Evolutionary conservation across 1,284 basidiomycete species (phyloP).

Genomic region (Boletellus dicymbophilus): DNA sequence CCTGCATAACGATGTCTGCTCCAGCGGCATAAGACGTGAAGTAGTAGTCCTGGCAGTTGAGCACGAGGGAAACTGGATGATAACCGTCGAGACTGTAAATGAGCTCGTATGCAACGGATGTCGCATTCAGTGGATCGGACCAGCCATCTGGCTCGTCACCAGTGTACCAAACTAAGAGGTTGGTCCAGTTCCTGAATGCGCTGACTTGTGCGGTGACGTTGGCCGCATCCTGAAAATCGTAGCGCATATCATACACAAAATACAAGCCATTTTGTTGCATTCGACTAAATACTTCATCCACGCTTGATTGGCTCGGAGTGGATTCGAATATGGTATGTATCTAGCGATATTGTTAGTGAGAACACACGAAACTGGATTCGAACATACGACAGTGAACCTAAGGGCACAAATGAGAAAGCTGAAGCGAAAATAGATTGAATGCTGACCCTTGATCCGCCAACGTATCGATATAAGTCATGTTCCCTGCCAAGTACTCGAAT

Average conservation of each 20-base stretch:
- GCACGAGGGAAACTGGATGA: slow-evolving; percentile 76
- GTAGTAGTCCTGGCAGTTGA: slow-evolving; percentile 75
- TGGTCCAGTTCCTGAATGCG: slow-evolving; percentile 61
- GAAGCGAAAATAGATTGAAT: neutral
- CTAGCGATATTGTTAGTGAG: slow-evolving; percentile 29
- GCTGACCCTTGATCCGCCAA: slow-evolving; percentile 64
- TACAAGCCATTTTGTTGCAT: slow-evolving; percentile 74
- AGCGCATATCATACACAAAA: slow-evolving; percentile 79
- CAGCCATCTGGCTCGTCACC: slow-evolving; percentile 77
- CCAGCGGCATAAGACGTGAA: slow-evolving; percentile 62
- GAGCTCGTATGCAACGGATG: slow-evolving; percentile 55
- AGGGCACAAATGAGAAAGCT: slow-evolving; percentile 4
- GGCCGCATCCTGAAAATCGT: slow-evolving; percentile 59
- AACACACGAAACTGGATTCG: neutral
- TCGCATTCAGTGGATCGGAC: slow-evolving; percentile 65
- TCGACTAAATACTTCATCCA: slow-evolving; percentile 51
- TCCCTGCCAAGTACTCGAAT: slow-evolving; percentile 60
- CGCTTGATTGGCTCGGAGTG: slow-evolving; percentile 51
- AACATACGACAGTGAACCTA: slow-evolving; percentile 36
- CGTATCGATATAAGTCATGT: slow-evolving; percentile 57
- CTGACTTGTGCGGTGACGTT: slow-evolving; percentile 68
- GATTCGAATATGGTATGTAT: slow-evolving; percentile 70
- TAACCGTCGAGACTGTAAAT: slow-evolving; percentile 74
- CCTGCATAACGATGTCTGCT: slow-evolving; percentile 62
- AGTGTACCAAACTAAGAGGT: slow-evolving; percentile 77